These are phyloP conservation scores for Rhizomucor pusillus DNA, from an alignment of 371 early-diverging fungal species.

Conservation along the genomic window DNA sequence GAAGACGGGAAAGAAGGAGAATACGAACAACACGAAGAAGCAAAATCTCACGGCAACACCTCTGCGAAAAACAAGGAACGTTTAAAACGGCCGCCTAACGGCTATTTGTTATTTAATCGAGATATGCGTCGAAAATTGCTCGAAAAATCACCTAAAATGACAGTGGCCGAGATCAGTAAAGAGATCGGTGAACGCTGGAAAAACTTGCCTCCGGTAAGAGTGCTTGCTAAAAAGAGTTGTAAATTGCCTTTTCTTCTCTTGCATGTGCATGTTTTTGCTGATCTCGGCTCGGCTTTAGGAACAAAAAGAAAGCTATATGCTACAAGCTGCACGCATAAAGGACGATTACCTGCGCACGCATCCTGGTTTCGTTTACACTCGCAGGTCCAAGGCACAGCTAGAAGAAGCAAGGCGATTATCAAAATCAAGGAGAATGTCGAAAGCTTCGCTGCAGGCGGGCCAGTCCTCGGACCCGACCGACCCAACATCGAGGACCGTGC, in stretches of 20 bases:
- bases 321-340: conserved; percentile 48
- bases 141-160: conserved; percentile 52
- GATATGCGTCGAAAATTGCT: conserved; percentile 56
- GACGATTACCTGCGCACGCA: conserved; percentile 58
- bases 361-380: conserved; percentile 61
- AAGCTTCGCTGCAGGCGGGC: background rate
- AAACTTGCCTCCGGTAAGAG: conserved; percentile 23
- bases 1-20: background rate
- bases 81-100: conserved; percentile 64
- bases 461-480: background rate
- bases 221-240: background rate
- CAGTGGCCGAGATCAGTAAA: conserved; percentile 57
- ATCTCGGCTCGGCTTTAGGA: conserved; percentile 16
- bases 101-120: conserved; percentile 60
- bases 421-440: conserved; percentile 10
- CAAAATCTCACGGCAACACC: too few relatives aligned
- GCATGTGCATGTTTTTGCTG: conserved; percentile 4
- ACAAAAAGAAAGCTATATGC: conserved; percentile 31
- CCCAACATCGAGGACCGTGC: conserved; percentile 6
- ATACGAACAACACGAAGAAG: too few relatives aligned
- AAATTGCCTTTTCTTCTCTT: conserved; percentile 1
- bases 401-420: conserved; percentile 45
- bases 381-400: conserved; percentile 58
- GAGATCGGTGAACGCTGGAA: conserved; percentile 59
- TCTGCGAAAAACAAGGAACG: conserved; percentile 19